These are phyloP conservation scores for Pestalotiopsis sp. DNA, from an alignment of 2,329 filamentous ascomycete species.

Conservation along the genomic window DNA sequence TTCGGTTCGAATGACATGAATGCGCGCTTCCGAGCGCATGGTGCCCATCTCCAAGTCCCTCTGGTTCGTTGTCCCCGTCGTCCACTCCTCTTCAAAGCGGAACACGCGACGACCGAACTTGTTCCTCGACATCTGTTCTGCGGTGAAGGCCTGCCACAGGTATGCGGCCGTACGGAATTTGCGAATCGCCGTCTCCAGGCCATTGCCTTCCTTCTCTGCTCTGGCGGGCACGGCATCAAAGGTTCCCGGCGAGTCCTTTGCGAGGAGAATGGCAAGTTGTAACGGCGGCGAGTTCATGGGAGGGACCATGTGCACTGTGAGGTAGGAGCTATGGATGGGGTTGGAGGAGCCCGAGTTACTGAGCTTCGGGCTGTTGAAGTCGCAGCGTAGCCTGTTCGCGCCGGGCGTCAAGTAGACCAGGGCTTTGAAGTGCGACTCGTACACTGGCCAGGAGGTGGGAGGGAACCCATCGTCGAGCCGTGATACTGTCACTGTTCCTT, in stretches of 20 bases:
- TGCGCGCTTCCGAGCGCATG: constrained; percentile 87
- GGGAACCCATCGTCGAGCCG: constrained; percentile 87
- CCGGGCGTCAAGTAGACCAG: constrained; percentile 89
- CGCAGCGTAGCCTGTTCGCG: constrained; percentile 83
- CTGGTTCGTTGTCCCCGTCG: constrained; percentile 74
- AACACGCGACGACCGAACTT: constrained; percentile 84
- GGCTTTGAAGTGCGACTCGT: constrained; percentile 87
- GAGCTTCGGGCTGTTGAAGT: constrained; percentile 83
- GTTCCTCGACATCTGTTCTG: constrained; percentile 92
- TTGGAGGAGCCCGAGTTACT: constrained; percentile 66
- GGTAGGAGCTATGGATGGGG: constrained; percentile 73
- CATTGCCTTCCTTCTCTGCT: constrained; percentile 77
- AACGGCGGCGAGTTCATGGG: constrained; percentile 77
- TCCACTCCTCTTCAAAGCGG: constrained; percentile 94
- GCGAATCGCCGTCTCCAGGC: constrained; percentile 73
- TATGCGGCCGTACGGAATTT: constrained; percentile 97
- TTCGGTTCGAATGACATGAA: constrained; percentile 81
- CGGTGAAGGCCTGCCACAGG: constrained; percentile 95
- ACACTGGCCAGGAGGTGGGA: constrained; percentile 81
- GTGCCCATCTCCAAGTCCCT: constrained; percentile 69
- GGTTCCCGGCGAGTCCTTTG: constrained; percentile 81
- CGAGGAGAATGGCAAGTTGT: constrained; percentile 84
- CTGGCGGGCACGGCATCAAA: constrained; percentile 81
- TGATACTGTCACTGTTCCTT: constrained; percentile 77
- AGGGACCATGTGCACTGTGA: constrained; percentile 85